Percentiles rank a stretch among this genome's conserved stretches.
These are phyloP conservation scores for Polyporus arcularius DNA, from an alignment of 768 basidiomycete species.

Conservation along the genomic window DNA sequence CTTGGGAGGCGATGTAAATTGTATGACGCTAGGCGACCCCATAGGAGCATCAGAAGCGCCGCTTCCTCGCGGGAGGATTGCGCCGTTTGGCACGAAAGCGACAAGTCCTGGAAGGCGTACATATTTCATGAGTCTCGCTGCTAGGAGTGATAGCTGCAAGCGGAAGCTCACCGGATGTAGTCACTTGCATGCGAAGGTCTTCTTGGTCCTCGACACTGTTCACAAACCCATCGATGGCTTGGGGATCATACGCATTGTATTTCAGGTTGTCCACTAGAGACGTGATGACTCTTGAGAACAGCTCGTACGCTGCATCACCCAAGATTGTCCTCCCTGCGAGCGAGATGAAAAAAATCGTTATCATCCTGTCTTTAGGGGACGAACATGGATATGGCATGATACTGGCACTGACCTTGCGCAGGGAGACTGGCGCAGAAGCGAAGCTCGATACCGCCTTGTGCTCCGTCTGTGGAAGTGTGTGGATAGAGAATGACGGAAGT, in stretches of 20 bases:
- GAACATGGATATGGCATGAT: no score
- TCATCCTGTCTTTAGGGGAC: no score
- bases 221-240: constrained; percentile 6
- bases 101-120: constrained; percentile 5
- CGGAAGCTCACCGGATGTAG: not conserved
- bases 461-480: not conserved
- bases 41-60: constrained; percentile 20
- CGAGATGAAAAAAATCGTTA: not conserved
- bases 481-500: constrained; percentile 7
- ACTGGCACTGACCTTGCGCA: not conserved
- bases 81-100: constrained; percentile 21
- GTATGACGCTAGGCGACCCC: not conserved
- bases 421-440: constrained; percentile 20
- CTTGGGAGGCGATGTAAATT: constrained; percentile 12
- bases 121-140: not conserved
- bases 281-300: constrained; percentile 8
- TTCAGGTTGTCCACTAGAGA: constrained; percentile 1
- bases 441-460: constrained; percentile 13
- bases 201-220: constrained; percentile 19
- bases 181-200: constrained; percentile 5
- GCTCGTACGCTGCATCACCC: constrained; percentile 4
- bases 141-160: not conserved
- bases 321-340: constrained; percentile 12
- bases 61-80: constrained; percentile 18
- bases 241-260: not conserved